Evolutionary conservation across 257 asterid species (phyloP), one percentile per base, ranked within the genome.

Genomic region (Fraxinus americana): DNA sequence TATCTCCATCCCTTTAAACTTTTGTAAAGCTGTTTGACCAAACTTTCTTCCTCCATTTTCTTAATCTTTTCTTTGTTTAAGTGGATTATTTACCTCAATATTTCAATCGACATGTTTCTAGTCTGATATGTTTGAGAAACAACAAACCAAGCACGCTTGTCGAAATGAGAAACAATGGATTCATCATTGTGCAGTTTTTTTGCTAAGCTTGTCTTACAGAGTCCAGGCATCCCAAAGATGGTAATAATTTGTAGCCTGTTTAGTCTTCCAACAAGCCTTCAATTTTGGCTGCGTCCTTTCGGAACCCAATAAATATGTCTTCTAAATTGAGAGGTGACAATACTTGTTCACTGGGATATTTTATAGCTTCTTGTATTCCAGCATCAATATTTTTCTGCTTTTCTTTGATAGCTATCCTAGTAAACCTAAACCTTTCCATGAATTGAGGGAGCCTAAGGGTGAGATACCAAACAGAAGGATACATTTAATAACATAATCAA

Each of bases 131-230:
- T 61, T 16, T 82, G 82, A 57, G 87, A 38, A 38, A 38, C 43
- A 38, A 38, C 43, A 38, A 12, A 38, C 43, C 43, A 38, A 38
- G 43, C 43, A 78, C 79, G 68, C 3, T 36, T 32, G 77, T 85
- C 68, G 52, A 85, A 82, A 32, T 50, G 79, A 23, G 63, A 25
- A 29, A 16, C 45, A 25, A 80, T 39, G 5, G 39, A 19, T 4
- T 75, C 61, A 23, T 80, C 52, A 59, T 78, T 66, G 54, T 67
- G 83, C 17, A 85, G 36, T 34, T 74, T 75, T 19, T 73, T 78
- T 0, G 87, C 85, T n/a, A 86, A 43, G 34, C 87, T 83, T 38
- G 85, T 80, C 83, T 86, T 80, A 59, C 89, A 86, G 8, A 85
- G 71, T 61, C 89, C 84, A 0, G 83, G 38, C 87, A 80, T 80